A percentile compares a stretch with the other conserved stretches of the same genome.
These are phyloP conservation scores for Penicillium silybi DNA, from an alignment of 495 filamentous ascomycete genomes.

Conservation along the genomic window DNA sequence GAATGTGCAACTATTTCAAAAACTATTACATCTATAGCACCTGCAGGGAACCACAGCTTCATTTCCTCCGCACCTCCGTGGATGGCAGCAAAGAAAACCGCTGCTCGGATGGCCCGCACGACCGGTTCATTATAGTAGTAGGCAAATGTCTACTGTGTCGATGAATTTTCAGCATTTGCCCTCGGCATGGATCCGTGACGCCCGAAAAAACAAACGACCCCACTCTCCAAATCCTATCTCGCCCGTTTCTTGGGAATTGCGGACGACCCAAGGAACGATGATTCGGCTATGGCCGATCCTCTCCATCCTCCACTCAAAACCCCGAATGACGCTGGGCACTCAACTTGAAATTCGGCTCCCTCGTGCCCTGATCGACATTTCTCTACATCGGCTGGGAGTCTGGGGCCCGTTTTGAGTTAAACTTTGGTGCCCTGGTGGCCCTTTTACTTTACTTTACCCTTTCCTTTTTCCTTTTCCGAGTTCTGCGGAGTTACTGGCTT, in stretches of 20 bases:
- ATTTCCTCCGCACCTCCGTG: slow-evolving; percentile 63
- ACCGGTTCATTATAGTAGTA: slow-evolving; percentile 66
- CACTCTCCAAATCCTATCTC: slow-evolving; percentile 4
- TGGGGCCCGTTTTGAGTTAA: slow-evolving; percentile 5
- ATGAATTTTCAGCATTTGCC: slow-evolving; percentile 5
- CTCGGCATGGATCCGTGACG: slow-evolving; percentile 1
- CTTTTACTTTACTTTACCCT: not conserved
- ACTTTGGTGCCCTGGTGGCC: slow-evolving; percentile 12
- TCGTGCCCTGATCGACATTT: slow-evolving; percentile 19
- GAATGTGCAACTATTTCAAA: slow-evolving; percentile 75
- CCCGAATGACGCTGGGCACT: slow-evolving; percentile 5
- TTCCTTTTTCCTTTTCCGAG: slow-evolving; percentile 1
- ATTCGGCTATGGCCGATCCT: slow-evolving; percentile 19
- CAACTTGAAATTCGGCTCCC: slow-evolving; percentile 11
- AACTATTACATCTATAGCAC: slow-evolving; percentile 74
- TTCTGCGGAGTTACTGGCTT: slow-evolving; percentile 7
- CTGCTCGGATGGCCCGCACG: slow-evolving; percentile 67
- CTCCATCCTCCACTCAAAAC: slow-evolving; percentile 6
- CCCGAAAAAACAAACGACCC: not conserved
- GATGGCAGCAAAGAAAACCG: slow-evolving; percentile 59
- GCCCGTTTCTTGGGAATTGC: slow-evolving; percentile 8
- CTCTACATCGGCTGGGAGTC: not conserved
- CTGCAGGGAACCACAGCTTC: slow-evolving; percentile 61
- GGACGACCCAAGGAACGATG: slow-evolving; percentile 15
- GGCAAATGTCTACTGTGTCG: slow-evolving; percentile 56